phyloP scores from a whole-genome alignment of 345 rosid genomes.

The Eucalyptus pauciflora region DNA sequence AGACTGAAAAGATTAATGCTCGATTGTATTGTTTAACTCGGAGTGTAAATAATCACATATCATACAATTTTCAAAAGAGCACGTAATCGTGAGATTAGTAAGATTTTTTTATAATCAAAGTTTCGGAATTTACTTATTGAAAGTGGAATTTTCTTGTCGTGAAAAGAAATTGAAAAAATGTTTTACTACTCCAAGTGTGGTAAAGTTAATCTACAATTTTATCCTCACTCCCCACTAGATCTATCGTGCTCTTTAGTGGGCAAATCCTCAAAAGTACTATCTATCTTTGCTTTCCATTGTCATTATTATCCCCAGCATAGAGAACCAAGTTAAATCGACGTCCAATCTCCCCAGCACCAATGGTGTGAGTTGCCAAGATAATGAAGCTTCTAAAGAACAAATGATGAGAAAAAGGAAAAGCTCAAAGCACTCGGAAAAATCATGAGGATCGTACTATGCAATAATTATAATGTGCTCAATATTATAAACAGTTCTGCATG shows the following conservation, averaged over 20 bases:
- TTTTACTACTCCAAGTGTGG: not conserved
- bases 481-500: not conserved
- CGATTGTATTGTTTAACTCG: not conserved
- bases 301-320: not conserved
- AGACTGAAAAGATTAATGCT: not conserved
- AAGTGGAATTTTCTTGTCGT: not conserved
- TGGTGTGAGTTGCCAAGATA: not conserved
- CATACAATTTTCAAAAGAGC: not conserved
- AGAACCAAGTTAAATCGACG: not conserved
- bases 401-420: not conserved
- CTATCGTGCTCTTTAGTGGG: not conserved
- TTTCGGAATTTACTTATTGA: not conserved
- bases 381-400: not conserved
- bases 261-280: not conserved
- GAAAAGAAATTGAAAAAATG: not conserved
- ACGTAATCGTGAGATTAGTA: not conserved
- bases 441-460: slow-evolving; percentile 1
- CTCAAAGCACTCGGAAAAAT: not conserved
- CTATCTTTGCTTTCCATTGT: not conserved
- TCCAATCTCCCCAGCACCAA: not conserved
- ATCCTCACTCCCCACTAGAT: not conserved
- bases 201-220: not conserved
- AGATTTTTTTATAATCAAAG: not conserved
- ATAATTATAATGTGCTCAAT: slow-evolving; percentile 1
- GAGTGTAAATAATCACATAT: not conserved